phyloP scores from a whole-genome alignment of 176 grass and related monocot genomes.

The Melocanna baccifera region DNA sequence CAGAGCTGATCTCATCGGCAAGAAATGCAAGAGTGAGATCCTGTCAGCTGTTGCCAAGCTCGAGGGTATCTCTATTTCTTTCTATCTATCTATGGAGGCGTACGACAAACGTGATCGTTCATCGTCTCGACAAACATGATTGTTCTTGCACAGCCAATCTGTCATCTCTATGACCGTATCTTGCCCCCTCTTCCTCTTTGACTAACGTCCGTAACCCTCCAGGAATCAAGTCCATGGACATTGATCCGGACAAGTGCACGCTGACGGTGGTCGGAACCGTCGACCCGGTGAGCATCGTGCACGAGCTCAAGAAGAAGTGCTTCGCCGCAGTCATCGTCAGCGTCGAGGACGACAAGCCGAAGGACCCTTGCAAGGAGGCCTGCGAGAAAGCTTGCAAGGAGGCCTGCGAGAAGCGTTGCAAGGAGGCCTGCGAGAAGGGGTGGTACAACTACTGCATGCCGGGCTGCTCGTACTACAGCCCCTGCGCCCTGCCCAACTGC shows the following conservation, averaged over 20 bases:
- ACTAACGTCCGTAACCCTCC: not conserved
- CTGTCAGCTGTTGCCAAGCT: conserved; percentile 38
- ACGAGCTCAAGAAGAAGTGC: conserved; percentile 43
- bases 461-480: not conserved
- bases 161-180: not conserved
- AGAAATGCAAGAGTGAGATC: conserved; percentile 37
- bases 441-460: not conserved
- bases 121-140: no score
- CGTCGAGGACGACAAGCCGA: conserved; percentile 51
- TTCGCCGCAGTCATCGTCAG: conserved; percentile 30
- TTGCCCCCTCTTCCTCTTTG: not conserved
- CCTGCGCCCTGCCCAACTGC: not conserved
- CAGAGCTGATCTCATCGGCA: conserved; percentile 31
- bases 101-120: no score
- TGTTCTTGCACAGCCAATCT: not conserved
- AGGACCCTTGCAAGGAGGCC: no score
- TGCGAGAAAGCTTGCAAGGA: no score
- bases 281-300: conserved; percentile 49
- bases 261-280: conserved; percentile 59
- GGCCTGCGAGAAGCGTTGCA: conserved; percentile 39
- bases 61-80: conserved; percentile 8
- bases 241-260: conserved; percentile 47
- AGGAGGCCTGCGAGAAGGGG: not conserved
- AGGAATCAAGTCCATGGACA: conserved; percentile 54
- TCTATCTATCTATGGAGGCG: not conserved